Evolutionary conservation across 1,284 basidiomycete genomes (phyloP).

Genomic region (Mycosarcoma maydis): DNA sequence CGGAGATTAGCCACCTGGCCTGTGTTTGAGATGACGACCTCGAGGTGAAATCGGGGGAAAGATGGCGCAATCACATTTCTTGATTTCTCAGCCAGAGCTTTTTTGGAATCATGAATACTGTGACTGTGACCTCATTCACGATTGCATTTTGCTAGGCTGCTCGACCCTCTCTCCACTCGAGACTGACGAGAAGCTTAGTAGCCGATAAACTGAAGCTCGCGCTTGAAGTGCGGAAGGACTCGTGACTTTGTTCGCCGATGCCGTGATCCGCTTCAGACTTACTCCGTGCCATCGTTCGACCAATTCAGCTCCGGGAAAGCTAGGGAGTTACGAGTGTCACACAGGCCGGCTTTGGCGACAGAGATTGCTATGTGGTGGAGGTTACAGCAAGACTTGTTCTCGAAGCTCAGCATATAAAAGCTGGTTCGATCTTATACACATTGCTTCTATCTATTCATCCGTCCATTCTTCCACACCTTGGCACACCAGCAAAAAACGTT

Average conservation of each 20-base stretch:
- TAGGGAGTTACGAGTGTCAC: no score
- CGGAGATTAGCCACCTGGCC: background rate
- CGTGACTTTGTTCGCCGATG: constrained; percentile 37
- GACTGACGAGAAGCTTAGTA: constrained; percentile 2
- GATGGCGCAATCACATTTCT: background rate
- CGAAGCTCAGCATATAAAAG: background rate
- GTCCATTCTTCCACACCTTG: no score
- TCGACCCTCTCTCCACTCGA: no score
- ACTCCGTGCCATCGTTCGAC: no score
- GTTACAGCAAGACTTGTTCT: no score
- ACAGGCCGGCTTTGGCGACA: no score
- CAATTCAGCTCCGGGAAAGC: no score
- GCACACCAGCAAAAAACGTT: background rate
- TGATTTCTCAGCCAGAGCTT: background rate
- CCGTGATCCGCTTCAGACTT: constrained; percentile 26
- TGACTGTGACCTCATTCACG: no score
- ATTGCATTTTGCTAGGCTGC: no score
- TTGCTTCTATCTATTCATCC: background rate
- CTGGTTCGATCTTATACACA: background rate
- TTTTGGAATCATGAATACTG: no score
- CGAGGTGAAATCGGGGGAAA: background rate
- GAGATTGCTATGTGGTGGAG: no score
- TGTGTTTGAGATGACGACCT: background rate
- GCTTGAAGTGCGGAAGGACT: constrained; percentile 1
- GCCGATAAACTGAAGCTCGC: constrained; percentile 1